phyloP scores from a whole-genome alignment of 441 rosid genomes.

The Theobroma grandiflorum region DNA sequence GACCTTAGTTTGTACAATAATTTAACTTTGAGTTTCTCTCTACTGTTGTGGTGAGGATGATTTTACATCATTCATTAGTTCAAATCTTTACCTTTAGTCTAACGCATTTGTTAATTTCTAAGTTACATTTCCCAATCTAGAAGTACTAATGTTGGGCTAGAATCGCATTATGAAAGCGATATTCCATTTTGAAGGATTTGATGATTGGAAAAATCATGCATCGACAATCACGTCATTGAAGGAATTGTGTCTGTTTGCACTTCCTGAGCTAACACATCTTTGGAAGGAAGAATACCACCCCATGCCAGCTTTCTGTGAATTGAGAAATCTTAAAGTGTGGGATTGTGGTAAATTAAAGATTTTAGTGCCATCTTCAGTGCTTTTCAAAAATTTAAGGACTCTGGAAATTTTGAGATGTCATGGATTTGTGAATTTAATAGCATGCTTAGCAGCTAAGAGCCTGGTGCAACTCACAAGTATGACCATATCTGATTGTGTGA shows the following conservation, averaged over 20 bases:
- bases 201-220: neutral
- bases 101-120: neutral
- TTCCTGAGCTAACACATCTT: too few species aligned
- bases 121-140: slow-evolving; percentile 27
- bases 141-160: slow-evolving; percentile 2
- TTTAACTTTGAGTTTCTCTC: neutral
- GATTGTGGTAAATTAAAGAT: neutral
- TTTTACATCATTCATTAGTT: too few species aligned
- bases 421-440: neutral
- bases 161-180: neutral
- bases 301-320: too few species aligned
- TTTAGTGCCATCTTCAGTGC: neutral
- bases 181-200: neutral
- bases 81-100: too few species aligned
- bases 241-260: too few species aligned
- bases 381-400: neutral
- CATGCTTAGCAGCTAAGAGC: neutral
- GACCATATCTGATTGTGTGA: slow-evolving; percentile 8
- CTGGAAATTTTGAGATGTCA: neutral
- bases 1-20: neutral
- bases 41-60: too few species aligned
- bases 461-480: slow-evolving; percentile 9
- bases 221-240: neutral
- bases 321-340: neutral
- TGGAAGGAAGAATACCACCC: too few species aligned